Evolutionary conservation across 129 eudicot species (phyloP), one percentile per base, ranked within the genome.

Genomic region (Flaveria sonorensis): DNA sequence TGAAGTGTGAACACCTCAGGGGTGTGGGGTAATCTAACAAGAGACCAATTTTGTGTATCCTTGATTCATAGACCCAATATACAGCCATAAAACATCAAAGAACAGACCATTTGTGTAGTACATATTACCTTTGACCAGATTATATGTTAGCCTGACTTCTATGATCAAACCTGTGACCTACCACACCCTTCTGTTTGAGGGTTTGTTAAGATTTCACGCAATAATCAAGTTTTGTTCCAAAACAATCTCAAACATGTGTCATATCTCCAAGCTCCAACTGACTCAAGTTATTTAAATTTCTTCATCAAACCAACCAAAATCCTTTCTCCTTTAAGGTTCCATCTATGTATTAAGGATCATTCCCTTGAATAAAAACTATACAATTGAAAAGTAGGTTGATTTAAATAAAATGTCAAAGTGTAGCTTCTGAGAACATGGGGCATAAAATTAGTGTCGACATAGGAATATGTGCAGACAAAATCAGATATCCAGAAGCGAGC

Each of bases 371-470:
- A 26, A 71, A 28, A 48, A 4, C 8, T 24, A 12, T 4, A 21
- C 7, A 70, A 23, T 48, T 48, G 61, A 47, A 48, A 48, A 73
- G 36, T 43, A 60, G 26, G 39, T 45, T 45, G 40, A 74, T 36
- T n/a, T 21, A 10, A 6, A 43, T 62, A 57, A 60, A n/a, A 74
- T 14, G 68, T 62, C 42, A 74, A 74, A 46, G 2, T 46, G 40
- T 48, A 47, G n/a, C 42, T 26, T 20, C 64, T 57, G 11, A 20
- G 13, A 32, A 32, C 39, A 32, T 4, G 39, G 39, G 39, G 39
- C 39, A 32, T 3, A 32, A 32, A 32, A 4, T 32, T 32, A 32
- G 39, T 32, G 39, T 32, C 39, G 39, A 32, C 6, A 24, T 24
- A 24, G 1, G 1, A 24, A 24, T 24, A n/a, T n/a, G n/a, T n/a